Base-by-base conservation (phyloP, 495 filamentous ascomycete genomes). In the Penicillium longicatenatum region DNA sequence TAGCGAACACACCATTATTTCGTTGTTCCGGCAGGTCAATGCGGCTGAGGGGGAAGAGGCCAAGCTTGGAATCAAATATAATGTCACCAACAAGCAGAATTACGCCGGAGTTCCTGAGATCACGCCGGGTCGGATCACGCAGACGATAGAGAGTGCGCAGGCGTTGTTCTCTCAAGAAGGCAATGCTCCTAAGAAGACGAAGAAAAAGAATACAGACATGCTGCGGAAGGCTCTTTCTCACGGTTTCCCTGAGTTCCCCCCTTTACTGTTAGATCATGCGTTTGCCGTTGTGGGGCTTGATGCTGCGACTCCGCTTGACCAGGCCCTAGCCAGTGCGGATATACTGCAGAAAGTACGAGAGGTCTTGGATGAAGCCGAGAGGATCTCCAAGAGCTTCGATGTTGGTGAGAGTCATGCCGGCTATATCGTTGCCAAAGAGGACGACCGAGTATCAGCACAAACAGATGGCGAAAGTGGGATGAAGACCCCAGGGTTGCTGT, bases 341-440 rank as follows among this genome's bases (percentile, higher is more conserved):
- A 65, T 91, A 14, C 55, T 95, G 24, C 80, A 86, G 29, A 72
- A 80, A 37, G 77, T 97, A 2, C 74, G 91, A 47, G 64, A 59
- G 2, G 84, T 87, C 0, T 72, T 98, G 41, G 67, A 85, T 53
- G 84, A 90, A 66, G 92, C 92, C 0, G 64, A 70, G 49, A 60
- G 54, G 14, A 67, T 76, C 2, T 79, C 86, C 5, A 87, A 80
- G 52, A 62, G 61, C 17, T 62, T 79, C 43, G 63, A 65, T 17
- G 41, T 56, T 41, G 67, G 66, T 2, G 62, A 69, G 31, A 65
- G 49, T n/a, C 71, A 76, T 58, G 66, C 67, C 2, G 94, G 94
- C 0, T 98, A 93, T 69, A 97, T 98, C 54, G 81, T 98, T 52
- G 93, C 92, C 3, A 97, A 92, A 70, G 62, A 82, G 59, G 71